Base-by-base conservation (phyloP, 2,329 filamentous ascomycete species). In the Beauveria asiatica region DNA sequence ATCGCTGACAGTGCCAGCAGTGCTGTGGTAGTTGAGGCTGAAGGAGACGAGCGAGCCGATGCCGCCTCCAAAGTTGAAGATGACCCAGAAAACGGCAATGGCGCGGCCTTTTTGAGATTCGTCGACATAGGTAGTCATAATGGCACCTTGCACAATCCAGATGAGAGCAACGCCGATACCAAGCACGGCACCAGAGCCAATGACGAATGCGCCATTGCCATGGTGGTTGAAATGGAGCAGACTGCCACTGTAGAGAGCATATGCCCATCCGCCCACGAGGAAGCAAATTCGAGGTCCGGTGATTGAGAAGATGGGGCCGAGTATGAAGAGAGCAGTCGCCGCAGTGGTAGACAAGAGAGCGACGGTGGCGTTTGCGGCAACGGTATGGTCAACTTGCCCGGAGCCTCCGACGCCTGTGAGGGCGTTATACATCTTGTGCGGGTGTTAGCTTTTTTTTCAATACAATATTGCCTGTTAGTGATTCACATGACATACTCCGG, bases 141-240 rank as follows among this genome's bases (percentile, higher is more conserved):
- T 78, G 21, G 76, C 74, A 13, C 77, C 77, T 63, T 79, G 77
- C 0, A 75, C 70, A 27, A 78, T 73, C 76, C 77, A 79, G 7
- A 79, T 62, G 61, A 78, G 75, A 1, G 75, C 73, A 3, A 76
- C 74, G 11, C 77, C 75, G 21, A 78, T 61, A 64, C 77, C 77
- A n/a, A 79, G 71, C 27, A 79, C 69, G 6, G 74, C 76, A 30
- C 77, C 77, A 2, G 74, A 63, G 6, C 70, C 74, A 59, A 79
- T 78, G 39, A 78, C 76, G 57, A 79, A 78, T 5, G 69, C 64
- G 23, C 73, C 75, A 50, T 77, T 78, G 16, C 60, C 65, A 17
- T 67, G 69, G 49, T 70, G 64, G 65, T 78, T 78, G 66, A 74
- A 78, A 65, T 70, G 68, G n/a, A 78, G 66, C 25, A 78, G 67